Evolutionary conservation across 495 filamentous ascomycete genomes (phyloP).

Genomic region (Copromyces sp.): DNA sequence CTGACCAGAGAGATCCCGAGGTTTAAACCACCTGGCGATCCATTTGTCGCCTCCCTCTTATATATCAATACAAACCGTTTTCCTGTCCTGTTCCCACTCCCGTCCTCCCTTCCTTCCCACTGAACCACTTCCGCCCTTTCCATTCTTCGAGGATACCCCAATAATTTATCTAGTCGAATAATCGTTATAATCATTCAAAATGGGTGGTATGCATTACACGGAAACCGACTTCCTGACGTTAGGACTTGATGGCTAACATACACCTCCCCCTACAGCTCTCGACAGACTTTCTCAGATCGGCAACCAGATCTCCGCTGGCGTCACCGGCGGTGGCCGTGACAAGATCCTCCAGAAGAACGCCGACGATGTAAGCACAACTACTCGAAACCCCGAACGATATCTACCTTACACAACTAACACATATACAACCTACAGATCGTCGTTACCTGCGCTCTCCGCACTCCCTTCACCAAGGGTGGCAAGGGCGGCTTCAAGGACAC

Average conservation of each 20-base stretch:
- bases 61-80: neutral
- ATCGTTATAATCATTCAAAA: constrained; percentile 10
- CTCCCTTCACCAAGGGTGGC: constrained; percentile 83
- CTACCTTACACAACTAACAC: neutral
- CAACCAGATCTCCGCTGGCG: constrained; percentile 33
- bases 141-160: neutral
- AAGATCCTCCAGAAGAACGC: constrained; percentile 41
- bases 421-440: constrained; percentile 51
- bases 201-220: constrained; percentile 21
- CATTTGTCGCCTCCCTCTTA: neutral
- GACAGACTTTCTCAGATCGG: constrained; percentile 37
- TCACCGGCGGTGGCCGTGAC: constrained; percentile 28
- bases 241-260: constrained; percentile 4
- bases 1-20: neutral
- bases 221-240: neutral
- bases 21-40: neutral
- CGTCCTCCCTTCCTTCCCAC: neutral
- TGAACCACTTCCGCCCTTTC: neutral
- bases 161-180: neutral
- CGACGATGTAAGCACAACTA: constrained; percentile 35
- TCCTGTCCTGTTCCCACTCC: neutral
- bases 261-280: constrained; percentile 21
- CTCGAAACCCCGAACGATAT: neutral
- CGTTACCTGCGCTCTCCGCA: constrained; percentile 85
- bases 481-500: constrained; percentile 96